A percentile compares a stretch with the other conserved stretches of the same genome.
Conservation (phyloP, 495 filamentous ascomycete species). For the Podospora pseudocomata region DNA sequence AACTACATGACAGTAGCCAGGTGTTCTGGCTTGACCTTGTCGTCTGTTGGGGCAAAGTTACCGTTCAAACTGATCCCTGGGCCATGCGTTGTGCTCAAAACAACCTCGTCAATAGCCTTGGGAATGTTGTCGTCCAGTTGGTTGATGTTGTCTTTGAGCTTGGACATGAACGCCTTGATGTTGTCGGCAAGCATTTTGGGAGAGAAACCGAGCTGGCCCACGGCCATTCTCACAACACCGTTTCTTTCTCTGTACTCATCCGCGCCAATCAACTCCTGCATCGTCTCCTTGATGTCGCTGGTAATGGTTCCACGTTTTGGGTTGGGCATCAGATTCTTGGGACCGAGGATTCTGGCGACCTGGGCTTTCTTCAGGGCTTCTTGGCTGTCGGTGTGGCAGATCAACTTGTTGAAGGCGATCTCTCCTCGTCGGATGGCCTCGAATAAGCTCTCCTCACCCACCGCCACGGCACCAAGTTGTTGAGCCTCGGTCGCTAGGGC, state of each 20-base stretch:
- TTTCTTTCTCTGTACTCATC: conserved; percentile 80
- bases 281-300: conserved; percentile 63
- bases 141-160: conserved; percentile 73
- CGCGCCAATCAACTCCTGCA: conserved; percentile 76
- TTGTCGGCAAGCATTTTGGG: conserved; percentile 84
- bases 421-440: conserved; percentile 66
- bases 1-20: conserved; percentile 49
- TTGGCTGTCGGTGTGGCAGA: conserved; percentile 78
- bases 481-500: conserved; percentile 64
- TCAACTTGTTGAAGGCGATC: conserved; percentile 83
- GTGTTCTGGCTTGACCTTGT: conserved; percentile 49
- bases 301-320: conserved; percentile 83
- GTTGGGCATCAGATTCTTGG: conserved; percentile 87
- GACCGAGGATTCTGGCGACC: conserved; percentile 79
- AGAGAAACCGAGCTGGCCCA: conserved; percentile 87
- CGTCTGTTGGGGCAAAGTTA: conserved; percentile 59
- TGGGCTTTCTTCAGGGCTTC: conserved; percentile 68
- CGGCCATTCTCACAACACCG: conserved; percentile 79
- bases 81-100: conserved; percentile 82
- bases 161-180: conserved; percentile 69
- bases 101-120: conserved; percentile 89
- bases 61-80: conserved; percentile 87
- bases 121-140: conserved; percentile 63
- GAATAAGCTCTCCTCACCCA: conserved; percentile 83
- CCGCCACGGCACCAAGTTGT: conserved; percentile 70